Percentiles rank a stretch among this genome's conserved stretches.
These are phyloP conservation scores for Coemansia sp. DNA, from an alignment of 192 early-diverging fungal species.

Conservation along the genomic window DNA sequence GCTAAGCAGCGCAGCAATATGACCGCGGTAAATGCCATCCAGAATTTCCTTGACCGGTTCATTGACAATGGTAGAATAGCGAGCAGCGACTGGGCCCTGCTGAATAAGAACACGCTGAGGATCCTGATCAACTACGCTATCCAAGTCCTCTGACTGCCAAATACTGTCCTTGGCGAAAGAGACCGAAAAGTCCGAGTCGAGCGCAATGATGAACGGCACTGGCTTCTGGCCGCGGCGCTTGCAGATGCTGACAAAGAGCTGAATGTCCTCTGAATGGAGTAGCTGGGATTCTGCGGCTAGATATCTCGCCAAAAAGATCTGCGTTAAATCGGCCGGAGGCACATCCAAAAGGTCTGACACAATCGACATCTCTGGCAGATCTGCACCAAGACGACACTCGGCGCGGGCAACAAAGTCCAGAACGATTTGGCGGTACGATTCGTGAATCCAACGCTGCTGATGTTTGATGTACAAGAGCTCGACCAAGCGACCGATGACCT, in stretches of 20 bases:
- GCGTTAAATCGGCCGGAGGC: conserved; percentile 32
- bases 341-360: not conserved
- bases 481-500: conserved; percentile 79
- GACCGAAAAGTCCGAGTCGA: conserved; percentile 87
- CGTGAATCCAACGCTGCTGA: conserved; percentile 80
- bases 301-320: conserved; percentile 9
- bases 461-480: conserved; percentile 78
- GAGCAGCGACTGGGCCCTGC: conserved; percentile 85
- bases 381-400: conserved; percentile 63
- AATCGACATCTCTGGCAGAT: not conserved
- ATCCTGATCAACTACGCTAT: conserved; percentile 81
- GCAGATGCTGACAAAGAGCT: conserved; percentile 47
- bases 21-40: conserved; percentile 75
- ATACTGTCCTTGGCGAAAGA: conserved; percentile 91
- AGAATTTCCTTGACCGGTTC: conserved; percentile 88
- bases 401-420: conserved; percentile 80
- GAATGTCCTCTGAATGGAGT: conserved; percentile 39
- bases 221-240: conserved; percentile 70
- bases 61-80: conserved; percentile 69
- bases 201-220: conserved; percentile 84
- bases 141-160: conserved; percentile 88
- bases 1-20: conserved; percentile 72
- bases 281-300: conserved; percentile 25
- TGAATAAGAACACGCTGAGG: conserved; percentile 78
- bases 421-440: conserved; percentile 65